Base-by-base conservation (phyloP, 257 asterid species). In the Solanum paucissectum region DNA sequence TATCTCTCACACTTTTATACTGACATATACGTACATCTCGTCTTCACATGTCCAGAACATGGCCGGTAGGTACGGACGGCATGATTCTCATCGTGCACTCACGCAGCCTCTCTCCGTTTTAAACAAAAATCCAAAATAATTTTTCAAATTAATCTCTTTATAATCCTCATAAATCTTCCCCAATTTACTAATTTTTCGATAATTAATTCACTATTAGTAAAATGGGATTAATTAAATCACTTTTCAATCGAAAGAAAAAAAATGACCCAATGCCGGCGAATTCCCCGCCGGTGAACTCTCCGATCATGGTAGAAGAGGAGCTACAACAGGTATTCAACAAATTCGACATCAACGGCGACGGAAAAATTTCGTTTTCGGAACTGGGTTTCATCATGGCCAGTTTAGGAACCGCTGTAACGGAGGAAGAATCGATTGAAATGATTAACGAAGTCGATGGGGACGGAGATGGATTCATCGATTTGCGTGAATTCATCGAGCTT, bases 341-440 rank as follows among this genome's bases (percentile, higher is more conserved):
- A 90, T 96, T 95, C 72, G 99, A 96, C 84, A 95, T 91, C 1
- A 96, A 96, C 66, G 98, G 98, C 14, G 97, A 96, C 82, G 98
- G 98, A 0, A 92, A 91, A 91, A 95, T 96, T 88, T 95, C 95
- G 1, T 88, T 94, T 7, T 77, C 90, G 13, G 98, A 96, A 76
- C 82, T 96, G 16, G 95, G 95, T 2, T 87, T 94, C 1, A 94
- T 96, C 77, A 91, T 96, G 95, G 84, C 89, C 36, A 91, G 96
- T 91, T 93, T 96, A 2, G 98, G 98, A 3, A 91, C 89, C 60
- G 89, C 92, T 8, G 87, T 89, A 23, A 84, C 93, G 23, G 95
- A 91, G 14, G 95, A 93, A 49, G 98, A 95, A 87, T 91, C 94
- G 62, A 52, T 44, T 4, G 66, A 4, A 23, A 93, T 95, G 99